Evolutionary conservation across 1,284 basidiomycete species (phyloP).

Genomic region (Microstroma glucosiphilum): DNA sequence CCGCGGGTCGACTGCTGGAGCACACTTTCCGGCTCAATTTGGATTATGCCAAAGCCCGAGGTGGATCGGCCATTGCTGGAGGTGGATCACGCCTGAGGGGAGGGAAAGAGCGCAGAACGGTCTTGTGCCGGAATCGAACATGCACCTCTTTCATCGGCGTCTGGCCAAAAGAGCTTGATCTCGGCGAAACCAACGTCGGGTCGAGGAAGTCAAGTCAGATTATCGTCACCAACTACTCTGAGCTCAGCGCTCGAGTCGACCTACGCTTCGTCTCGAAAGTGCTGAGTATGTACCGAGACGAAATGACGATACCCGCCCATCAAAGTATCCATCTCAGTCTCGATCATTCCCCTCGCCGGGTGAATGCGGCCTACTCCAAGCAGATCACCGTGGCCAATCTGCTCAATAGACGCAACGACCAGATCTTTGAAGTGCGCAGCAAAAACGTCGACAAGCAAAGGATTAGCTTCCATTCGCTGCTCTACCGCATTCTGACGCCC

Average conservation of each 20-base stretch:
- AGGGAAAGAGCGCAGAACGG: conserved; percentile 47
- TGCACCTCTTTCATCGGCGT: conserved; percentile 55
- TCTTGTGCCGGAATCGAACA: conserved; percentile 52
- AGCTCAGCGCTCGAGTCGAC: conserved; percentile 54
- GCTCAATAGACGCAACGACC: conserved; percentile 50
- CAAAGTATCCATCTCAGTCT: conserved; percentile 55
- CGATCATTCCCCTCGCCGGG: conserved; percentile 56
- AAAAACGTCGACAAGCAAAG: conserved; percentile 56
- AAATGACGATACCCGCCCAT: conserved; percentile 54
- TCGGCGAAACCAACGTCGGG: conserved; percentile 56
- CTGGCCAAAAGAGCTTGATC: conserved; percentile 52
- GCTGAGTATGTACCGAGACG: conserved; percentile 54
- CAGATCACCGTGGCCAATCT: conserved; percentile 54
- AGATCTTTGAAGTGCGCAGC: conserved; percentile 54
- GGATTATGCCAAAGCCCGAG: conserved; percentile 49
- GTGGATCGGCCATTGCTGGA: not conserved
- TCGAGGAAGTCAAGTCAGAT: conserved; percentile 53
- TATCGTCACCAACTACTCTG: conserved; percentile 53
- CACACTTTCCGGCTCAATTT: conserved; percentile 54
- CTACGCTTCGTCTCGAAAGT: conserved; percentile 56
- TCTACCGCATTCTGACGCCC: conserved; percentile 56
- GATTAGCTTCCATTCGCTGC: conserved; percentile 56
- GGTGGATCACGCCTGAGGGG: conserved; percentile 41
- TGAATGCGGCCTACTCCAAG: conserved; percentile 56
- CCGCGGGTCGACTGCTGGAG: conserved; percentile 51